These are phyloP conservation scores for Dactylorhiza incarnata DNA, from an alignment of 106 monocot species.

Conservation along the genomic window DNA sequence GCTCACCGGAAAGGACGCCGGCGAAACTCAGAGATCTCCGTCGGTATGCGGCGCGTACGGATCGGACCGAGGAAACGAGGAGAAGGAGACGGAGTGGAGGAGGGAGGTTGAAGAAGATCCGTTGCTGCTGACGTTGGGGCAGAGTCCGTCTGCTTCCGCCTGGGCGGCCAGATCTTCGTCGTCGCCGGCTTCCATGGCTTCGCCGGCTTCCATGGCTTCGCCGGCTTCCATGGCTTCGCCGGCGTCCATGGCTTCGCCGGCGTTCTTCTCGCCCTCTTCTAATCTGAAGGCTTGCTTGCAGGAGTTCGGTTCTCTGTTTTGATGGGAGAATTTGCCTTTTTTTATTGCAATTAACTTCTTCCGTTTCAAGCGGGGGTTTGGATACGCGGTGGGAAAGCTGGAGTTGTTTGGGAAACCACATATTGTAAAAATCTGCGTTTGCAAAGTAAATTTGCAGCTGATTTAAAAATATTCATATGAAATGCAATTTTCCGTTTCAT, in stretches of 20 bases:
- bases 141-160: background rate
- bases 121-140: slow-evolving; percentile 3
- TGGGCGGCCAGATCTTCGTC: background rate
- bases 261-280: background rate
- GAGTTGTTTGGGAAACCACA: background rate
- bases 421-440: background rate
- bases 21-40: background rate
- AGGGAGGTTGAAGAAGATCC: slow-evolving; percentile 5
- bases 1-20: slow-evolving; percentile 7
- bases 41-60: background rate
- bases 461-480: background rate
- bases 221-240: background rate
- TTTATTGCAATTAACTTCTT: too few species aligned
- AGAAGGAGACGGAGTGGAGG: slow-evolving; percentile 2
- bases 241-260: background rate
- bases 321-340: too few species aligned
- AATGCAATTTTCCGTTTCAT: too few species aligned
- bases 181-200: background rate
- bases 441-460: background rate
- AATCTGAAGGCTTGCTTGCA: background rate
- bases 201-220: slow-evolving; percentile 2
- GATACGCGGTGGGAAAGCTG: background rate
- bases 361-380: too few species aligned
- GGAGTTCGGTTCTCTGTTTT: slow-evolving; percentile 1
- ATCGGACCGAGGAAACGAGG: background rate